Evolutionary conservation across 306 rosid genomes (phyloP).

Genomic region (Fragaria nilgerrensis): DNA sequence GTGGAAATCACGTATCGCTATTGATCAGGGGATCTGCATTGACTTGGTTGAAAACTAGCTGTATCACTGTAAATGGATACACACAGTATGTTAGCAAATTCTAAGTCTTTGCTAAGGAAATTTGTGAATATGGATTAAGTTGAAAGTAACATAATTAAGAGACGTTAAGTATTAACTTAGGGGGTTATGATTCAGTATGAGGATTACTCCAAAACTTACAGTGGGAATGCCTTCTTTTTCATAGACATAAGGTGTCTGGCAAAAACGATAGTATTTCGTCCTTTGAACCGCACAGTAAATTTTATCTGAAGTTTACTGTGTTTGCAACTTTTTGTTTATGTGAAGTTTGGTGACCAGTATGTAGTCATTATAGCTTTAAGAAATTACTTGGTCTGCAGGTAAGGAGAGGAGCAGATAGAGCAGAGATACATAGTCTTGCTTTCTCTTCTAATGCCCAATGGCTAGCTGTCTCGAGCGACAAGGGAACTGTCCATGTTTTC

Average conservation of each 20-base stretch:
- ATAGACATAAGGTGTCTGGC: too few relatives aligned
- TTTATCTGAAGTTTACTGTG: too few relatives aligned
- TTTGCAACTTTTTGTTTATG: too few relatives aligned
- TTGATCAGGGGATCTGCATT: not conserved
- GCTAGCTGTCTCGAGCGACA: slow-evolving; percentile 75
- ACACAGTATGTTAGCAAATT: not conserved
- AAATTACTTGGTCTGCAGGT: slow-evolving; percentile 48
- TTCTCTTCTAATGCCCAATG: slow-evolving; percentile 87
- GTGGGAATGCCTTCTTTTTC: too few relatives aligned
- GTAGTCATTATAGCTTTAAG: not conserved
- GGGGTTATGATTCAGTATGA: not conserved
- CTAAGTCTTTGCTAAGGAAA: too few relatives aligned
- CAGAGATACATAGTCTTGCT: slow-evolving; percentile 86
- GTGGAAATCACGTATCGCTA: too few relatives aligned
- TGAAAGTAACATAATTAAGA: too few relatives aligned
- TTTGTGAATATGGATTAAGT: too few relatives aligned
- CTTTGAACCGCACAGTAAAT: too few relatives aligned
- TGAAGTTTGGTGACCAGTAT: not conserved
- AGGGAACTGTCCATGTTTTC: slow-evolving; percentile 96
- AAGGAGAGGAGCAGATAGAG: slow-evolving; percentile 93
- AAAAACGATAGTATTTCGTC: too few relatives aligned
- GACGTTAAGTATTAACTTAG: not conserved
- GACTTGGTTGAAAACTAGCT: not conserved
- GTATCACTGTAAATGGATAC: too few relatives aligned
- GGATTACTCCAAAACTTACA: not conserved